These are phyloP conservation scores for Chrysoporthe cubensis DNA, from an alignment of 2,329 filamentous ascomycete genomes.

Conservation along the genomic window DNA sequence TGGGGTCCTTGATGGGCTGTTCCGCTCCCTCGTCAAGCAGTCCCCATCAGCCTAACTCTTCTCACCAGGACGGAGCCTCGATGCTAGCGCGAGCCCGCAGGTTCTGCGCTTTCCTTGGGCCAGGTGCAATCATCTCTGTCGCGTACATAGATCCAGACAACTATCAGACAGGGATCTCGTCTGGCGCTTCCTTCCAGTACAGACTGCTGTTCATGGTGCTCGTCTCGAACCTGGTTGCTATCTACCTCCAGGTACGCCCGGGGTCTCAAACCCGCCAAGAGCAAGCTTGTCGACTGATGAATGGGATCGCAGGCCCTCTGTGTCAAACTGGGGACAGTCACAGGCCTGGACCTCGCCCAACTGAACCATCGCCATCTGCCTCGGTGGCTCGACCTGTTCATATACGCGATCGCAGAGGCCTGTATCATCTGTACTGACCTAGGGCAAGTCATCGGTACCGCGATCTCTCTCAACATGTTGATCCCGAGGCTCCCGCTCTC, in stretches of 20 bases:
- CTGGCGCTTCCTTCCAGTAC: conserved; percentile 66
- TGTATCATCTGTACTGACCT: conserved; percentile 71
- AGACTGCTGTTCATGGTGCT: conserved; percentile 67
- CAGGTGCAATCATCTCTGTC: conserved; percentile 37
- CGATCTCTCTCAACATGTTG: conserved; percentile 68
- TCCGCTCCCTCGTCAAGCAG: neutral
- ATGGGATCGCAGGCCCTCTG: conserved; percentile 54
- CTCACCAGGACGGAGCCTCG: neutral
- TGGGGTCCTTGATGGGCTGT: neutral
- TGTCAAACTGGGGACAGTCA: conserved; percentile 70
- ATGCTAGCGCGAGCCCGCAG: conserved; percentile 27
- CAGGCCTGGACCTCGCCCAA: conserved; percentile 65
- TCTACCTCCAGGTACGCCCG: conserved; percentile 54
- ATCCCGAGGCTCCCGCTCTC: conserved; percentile 64
- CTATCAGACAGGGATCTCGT: conserved; percentile 45
- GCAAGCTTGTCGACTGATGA: neutral
- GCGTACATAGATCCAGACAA: conserved; percentile 38
- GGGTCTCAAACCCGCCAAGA: neutral
- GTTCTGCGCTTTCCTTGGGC: conserved; percentile 35
- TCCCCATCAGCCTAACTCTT: neutral
- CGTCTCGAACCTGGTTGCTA: conserved; percentile 68
- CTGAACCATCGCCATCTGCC: conserved; percentile 66
- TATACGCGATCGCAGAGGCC: conserved; percentile 65
- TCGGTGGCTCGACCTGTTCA: conserved; percentile 60
- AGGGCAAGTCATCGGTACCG: conserved; percentile 67